These are phyloP conservation scores for Corylus americana DNA, from an alignment of 306 rosid genomes.

Conservation along the genomic window DNA sequence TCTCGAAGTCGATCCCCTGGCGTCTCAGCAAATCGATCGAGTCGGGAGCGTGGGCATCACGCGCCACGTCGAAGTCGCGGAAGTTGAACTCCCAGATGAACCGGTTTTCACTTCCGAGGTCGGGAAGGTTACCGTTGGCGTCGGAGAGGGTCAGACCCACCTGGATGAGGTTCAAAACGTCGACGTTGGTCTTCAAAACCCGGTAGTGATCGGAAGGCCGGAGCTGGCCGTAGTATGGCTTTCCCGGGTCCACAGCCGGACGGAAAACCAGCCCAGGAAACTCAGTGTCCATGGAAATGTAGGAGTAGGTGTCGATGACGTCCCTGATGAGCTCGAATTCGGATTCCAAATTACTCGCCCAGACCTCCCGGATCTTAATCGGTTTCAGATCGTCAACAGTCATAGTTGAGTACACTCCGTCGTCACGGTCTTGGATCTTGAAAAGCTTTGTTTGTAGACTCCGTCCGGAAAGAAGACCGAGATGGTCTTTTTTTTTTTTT, in stretches of 20 bases:
- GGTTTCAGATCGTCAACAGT: conserved; percentile 32
- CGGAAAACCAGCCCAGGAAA: conserved; percentile 64
- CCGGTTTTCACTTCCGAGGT: conserved; percentile 36
- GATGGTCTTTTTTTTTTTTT: neutral
- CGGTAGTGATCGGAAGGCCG: conserved; percentile 60
- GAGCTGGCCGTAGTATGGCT: conserved; percentile 22
- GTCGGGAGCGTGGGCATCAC: conserved; percentile 54
- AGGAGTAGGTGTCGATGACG: conserved; percentile 43
- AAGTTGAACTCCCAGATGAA: conserved; percentile 83
- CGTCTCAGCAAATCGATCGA: conserved; percentile 62
- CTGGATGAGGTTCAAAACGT: conserved; percentile 71
- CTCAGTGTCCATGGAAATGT: conserved; percentile 78
- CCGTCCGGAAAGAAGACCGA: neutral
- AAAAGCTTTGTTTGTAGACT: neutral
- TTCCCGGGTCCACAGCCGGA: conserved; percentile 1
- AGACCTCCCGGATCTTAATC: conserved; percentile 55
- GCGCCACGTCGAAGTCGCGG: conserved; percentile 53
- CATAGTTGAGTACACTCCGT: neutral
- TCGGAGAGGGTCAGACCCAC: conserved; percentile 79
- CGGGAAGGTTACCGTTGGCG: conserved; percentile 61
- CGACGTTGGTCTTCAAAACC: conserved; percentile 69
- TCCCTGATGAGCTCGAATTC: conserved; percentile 47
- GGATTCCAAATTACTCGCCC: conserved; percentile 57
- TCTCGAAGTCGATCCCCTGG: conserved; percentile 64
- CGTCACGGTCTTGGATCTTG: neutral